Conservation (phyloP, 176 grass and related monocot genomes). For the Cenchrus americanus region DNA sequence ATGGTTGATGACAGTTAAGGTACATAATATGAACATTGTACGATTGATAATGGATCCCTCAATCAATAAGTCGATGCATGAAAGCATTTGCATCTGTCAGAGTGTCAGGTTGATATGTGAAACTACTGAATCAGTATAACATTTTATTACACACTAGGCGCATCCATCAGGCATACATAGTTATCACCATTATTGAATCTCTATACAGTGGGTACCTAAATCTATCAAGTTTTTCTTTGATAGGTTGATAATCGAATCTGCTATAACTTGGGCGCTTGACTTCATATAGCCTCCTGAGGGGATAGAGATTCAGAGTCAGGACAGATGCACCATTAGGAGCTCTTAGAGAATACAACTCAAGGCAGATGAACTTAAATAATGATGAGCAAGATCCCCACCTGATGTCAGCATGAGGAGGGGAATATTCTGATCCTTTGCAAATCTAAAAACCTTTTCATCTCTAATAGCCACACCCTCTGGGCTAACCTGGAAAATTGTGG, state of each 20-base stretch:
- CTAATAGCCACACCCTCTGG: constrained; percentile 55
- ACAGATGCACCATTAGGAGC: not conserved
- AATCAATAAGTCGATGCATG: not conserved
- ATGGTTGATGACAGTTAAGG: not conserved
- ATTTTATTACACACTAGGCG: not conserved
- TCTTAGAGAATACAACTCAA: not conserved
- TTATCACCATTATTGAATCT: constrained; percentile 12
- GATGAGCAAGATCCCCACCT: constrained; percentile 33
- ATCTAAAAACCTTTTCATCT: constrained; percentile 70
- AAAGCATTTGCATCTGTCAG: constrained; percentile 4
- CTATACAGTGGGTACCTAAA: constrained; percentile 23
- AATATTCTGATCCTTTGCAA: constrained; percentile 64
- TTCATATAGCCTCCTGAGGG: constrained; percentile 72
- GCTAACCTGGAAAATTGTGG: constrained; percentile 57
- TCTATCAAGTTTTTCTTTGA: constrained; percentile 60
- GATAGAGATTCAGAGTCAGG: not conserved
- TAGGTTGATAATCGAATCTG: constrained; percentile 72
- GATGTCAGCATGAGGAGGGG: constrained; percentile 85
- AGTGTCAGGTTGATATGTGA: not conserved
- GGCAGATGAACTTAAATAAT: constrained; percentile 11
- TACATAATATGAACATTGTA: not conserved
- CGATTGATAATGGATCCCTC: not conserved
- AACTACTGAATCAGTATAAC: not conserved
- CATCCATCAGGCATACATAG: not conserved
- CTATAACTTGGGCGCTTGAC: constrained; percentile 58